Conservation (phyloP, 1,139 yeast genomes). For the Insectozyma bohioensis region DNA sequence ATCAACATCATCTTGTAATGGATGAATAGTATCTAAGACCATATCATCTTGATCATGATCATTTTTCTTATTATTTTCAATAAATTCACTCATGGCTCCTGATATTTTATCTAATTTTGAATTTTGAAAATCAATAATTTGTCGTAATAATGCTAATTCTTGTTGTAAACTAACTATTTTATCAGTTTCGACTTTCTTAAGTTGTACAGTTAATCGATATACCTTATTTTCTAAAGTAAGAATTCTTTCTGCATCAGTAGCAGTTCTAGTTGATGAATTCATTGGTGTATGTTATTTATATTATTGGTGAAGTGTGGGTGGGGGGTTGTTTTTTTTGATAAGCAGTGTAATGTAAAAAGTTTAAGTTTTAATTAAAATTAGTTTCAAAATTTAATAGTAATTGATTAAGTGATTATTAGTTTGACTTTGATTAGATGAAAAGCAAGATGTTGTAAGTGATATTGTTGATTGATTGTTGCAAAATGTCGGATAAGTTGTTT, state of each 20-base stretch:
- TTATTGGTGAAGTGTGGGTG: too few relatives aligned
- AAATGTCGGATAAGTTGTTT: too few relatives aligned
- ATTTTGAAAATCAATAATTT: constrained; percentile 39
- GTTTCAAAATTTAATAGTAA: too few relatives aligned
- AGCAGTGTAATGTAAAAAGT: too few relatives aligned
- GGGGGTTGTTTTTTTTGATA: too few relatives aligned
- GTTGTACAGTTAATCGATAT: constrained; percentile 13
- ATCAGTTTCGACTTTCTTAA: constrained; percentile 21
- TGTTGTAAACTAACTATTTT: constrained; percentile 26
- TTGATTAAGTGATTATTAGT: too few relatives aligned
- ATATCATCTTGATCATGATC: constrained; percentile 26
- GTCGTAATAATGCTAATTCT: constrained; percentile 38
- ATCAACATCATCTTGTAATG: constrained; percentile 29
- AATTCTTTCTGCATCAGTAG: constrained; percentile 7
- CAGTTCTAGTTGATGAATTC: constrained; percentile 6
- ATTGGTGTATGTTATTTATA: too few relatives aligned
- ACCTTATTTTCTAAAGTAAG: constrained; percentile 14
- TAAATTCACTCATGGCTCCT: constrained; percentile 21
- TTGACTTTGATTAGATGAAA: too few relatives aligned
- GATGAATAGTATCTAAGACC: constrained; percentile 25
- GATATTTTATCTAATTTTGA: constrained; percentile 41
- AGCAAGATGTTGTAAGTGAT: too few relatives aligned
- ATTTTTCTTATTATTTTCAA: constrained; percentile 34
- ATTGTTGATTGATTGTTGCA: too few relatives aligned
- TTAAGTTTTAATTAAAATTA: too few relatives aligned